A percentile compares a stretch with the other conserved stretches of the same genome.
These are phyloP conservation scores for Trichomonas gallinae DNA, from an alignment of 208 protist genomes.

Conservation along the genomic window DNA sequence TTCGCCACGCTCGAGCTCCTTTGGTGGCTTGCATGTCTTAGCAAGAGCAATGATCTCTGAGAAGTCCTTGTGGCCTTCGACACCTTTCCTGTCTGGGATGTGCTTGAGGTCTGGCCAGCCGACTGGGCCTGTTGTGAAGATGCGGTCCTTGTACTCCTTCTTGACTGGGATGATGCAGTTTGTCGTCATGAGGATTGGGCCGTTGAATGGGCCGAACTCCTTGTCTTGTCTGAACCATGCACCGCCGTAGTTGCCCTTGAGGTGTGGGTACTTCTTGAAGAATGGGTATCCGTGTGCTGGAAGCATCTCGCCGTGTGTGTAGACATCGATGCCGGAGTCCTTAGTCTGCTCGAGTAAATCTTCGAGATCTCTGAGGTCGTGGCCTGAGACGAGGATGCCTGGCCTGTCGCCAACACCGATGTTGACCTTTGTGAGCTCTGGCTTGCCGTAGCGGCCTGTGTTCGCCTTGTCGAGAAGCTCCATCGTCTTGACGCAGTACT, in stretches of 20 bases:
- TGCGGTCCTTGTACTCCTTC: constrained; percentile 48
- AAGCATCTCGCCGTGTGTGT: constrained; percentile 71
- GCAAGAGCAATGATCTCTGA: background rate
- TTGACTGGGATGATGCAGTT: constrained; percentile 59
- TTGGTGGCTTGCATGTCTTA: background rate
- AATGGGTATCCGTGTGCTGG: constrained; percentile 58
- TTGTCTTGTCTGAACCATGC: constrained; percentile 57
- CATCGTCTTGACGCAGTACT: background rate
- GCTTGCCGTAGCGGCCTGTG: constrained; percentile 40
- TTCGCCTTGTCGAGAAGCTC: constrained; percentile 23
- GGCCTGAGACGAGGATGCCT: constrained; percentile 56
- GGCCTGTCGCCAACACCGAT: constrained; percentile 40
- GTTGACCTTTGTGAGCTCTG: constrained; percentile 39
- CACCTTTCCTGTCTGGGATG: constrained; percentile 15
- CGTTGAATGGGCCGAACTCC: constrained; percentile 59
- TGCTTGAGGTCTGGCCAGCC: constrained; percentile 40
- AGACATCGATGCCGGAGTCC: constrained; percentile 55
- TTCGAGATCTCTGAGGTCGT: constrained; percentile 53
- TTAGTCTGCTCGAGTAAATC: constrained; percentile 45
- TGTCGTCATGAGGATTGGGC: constrained; percentile 67
- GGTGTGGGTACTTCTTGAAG: constrained; percentile 47
- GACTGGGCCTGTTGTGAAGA: constrained; percentile 50
- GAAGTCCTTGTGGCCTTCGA: background rate
- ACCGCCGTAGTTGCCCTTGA: constrained; percentile 51
- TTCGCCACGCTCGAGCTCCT: background rate